Conservation (phyloP, 768 basidiomycete species). For the Termitomyces eurrhizus region DNA sequence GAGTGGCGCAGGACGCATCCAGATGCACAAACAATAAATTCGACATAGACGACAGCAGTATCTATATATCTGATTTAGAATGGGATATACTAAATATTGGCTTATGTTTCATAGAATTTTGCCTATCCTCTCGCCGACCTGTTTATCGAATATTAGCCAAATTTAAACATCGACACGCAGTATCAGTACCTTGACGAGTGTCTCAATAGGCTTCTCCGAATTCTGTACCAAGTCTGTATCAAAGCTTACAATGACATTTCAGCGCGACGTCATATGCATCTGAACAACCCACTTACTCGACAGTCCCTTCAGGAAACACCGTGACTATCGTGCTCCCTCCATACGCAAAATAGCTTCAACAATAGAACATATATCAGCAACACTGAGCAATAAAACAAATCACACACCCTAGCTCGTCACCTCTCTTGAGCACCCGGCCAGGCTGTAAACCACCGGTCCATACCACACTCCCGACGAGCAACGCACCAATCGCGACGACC, state of each 20-base stretch:
- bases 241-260: constrained; percentile 30
- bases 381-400: background rate
- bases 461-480: constrained; percentile 72
- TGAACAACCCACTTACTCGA: constrained; percentile 31
- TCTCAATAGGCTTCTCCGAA: constrained; percentile 58
- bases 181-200: constrained; percentile 50
- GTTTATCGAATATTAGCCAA: background rate
- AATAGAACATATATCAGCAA: background rate
- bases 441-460: constrained; percentile 54
- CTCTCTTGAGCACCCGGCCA: constrained; percentile 46
- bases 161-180: background rate
- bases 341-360: constrained; percentile 53
- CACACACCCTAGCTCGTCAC: constrained; percentile 55
- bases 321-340: constrained; percentile 72
- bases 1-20: constrained; percentile 40
- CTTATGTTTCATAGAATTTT: constrained; percentile 16
- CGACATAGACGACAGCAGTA: background rate
- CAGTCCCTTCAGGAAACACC: constrained; percentile 51
- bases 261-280: background rate
- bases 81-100: background rate
- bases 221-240: constrained; percentile 59
- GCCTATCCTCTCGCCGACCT: constrained; percentile 35
- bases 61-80: background rate
- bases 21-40: background rate
- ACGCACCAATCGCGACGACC: constrained; percentile 74